These are phyloP conservation scores for Pythium utonaiense DNA, from an alignment of 352 stramenopile genomes.

Conservation along the genomic window DNA sequence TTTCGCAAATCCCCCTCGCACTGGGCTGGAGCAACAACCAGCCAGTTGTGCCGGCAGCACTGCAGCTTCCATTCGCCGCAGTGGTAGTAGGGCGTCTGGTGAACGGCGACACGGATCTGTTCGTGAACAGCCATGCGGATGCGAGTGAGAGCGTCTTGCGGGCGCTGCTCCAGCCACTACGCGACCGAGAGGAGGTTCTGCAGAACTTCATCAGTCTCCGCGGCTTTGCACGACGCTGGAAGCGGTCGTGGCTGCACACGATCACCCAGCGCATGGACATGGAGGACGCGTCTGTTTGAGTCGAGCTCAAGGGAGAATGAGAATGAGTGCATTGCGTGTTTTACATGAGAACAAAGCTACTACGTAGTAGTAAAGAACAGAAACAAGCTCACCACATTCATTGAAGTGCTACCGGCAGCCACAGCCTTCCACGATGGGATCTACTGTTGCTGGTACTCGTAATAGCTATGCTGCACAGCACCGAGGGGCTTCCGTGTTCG, in stretches of 20 bases:
- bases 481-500: too few species aligned
- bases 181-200: not conserved
- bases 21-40: not conserved
- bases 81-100: not conserved
- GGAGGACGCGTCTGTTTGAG: not conserved
- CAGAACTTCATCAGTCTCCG: slow-evolving; percentile 1
- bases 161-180: not conserved
- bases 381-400: not conserved
- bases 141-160: not conserved
- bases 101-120: slow-evolving; percentile 10
- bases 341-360: not conserved
- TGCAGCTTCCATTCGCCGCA: not conserved
- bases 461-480: too few species aligned
- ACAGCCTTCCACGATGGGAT: too few species aligned
- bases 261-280: slow-evolving; percentile 9
- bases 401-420: too few species aligned
- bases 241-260: slow-evolving; percentile 7
- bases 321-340: not conserved
- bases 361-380: not conserved
- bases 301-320: not conserved
- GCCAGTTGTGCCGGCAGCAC: not conserved
- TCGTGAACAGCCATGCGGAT: not conserved
- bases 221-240: slow-evolving; percentile 6
- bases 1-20: not conserved
- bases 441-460: too few species aligned